phyloP scores from a whole-genome alignment of 2,329 filamentous ascomycete genomes.

The Ophiostoma australiae region DNA sequence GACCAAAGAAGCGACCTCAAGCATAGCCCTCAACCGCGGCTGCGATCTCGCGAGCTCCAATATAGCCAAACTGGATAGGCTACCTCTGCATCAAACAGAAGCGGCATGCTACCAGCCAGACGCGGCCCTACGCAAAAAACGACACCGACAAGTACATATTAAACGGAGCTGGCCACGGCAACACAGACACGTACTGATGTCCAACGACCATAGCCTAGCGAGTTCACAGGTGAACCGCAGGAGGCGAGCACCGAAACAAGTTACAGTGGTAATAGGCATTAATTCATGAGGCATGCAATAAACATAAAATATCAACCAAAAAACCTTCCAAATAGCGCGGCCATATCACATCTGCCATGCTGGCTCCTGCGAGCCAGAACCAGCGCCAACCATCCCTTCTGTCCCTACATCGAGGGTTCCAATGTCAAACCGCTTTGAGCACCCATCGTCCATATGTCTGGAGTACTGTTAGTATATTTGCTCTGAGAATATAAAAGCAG shows the following conservation, averaged over 20 bases:
- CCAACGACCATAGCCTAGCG: too few relatives aligned
- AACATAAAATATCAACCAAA: not conserved
- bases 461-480: constrained; percentile 16
- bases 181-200: not conserved
- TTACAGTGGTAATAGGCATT: not conserved
- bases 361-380: not conserved
- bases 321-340: not conserved
- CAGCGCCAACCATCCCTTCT: constrained; percentile 32
- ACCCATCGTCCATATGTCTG: constrained; percentile 76
- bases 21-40: not conserved
- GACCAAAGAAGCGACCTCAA: not conserved
- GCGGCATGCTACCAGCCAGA: not conserved
- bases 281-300: not conserved
- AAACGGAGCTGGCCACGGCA: not conserved
- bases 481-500: not conserved
- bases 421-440: constrained; percentile 61
- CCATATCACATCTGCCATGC: not conserved
- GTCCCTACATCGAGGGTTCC: constrained; percentile 46
- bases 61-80: not conserved
- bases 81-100: not conserved
- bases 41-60: not conserved
- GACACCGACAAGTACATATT: not conserved
- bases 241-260: too few relatives aligned
- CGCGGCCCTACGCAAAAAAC: not conserved
- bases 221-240: not conserved